Evolutionary conservation across 2,329 filamentous ascomycete genomes (phyloP).

Genomic region (Fusarium sp.): DNA sequence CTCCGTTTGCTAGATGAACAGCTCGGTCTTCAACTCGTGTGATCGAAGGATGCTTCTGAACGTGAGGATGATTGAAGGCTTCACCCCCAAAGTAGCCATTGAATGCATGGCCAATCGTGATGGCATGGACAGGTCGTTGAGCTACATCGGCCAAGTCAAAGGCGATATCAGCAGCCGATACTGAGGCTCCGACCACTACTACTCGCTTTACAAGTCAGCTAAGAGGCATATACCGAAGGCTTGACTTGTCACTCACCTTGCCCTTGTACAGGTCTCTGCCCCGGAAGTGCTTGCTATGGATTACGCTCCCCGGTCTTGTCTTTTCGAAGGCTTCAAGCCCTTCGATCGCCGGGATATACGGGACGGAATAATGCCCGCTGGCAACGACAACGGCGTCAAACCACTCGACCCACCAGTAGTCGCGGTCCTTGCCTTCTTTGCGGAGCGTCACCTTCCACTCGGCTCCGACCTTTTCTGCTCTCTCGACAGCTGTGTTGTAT

Average conservation of each 20-base stretch:
- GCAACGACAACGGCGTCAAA: constrained; percentile 75
- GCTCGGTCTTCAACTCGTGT: constrained; percentile 60
- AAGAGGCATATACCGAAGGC: not conserved
- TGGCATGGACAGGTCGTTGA: constrained; percentile 64
- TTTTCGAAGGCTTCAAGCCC: constrained; percentile 65
- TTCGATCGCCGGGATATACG: constrained; percentile 66
- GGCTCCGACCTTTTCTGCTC: constrained; percentile 63
- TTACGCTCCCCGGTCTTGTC: constrained; percentile 62
- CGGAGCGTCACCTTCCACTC: constrained; percentile 69
- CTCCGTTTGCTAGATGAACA: constrained; percentile 71
- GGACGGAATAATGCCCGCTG: constrained; percentile 73
- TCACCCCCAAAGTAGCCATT: constrained; percentile 71
- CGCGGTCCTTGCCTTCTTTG: constrained; percentile 54
- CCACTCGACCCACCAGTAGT: constrained; percentile 75
- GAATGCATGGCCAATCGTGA: constrained; percentile 63
- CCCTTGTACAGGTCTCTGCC: constrained; percentile 60
- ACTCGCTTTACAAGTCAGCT: constrained; percentile 58
- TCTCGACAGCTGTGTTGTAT: constrained; percentile 74
- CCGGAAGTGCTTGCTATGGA: constrained; percentile 70
- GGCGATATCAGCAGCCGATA: constrained; percentile 75
- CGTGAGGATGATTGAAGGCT: constrained; percentile 73
- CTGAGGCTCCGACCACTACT: constrained; percentile 74
- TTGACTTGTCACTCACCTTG: constrained; percentile 56
- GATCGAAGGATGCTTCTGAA: constrained; percentile 64
- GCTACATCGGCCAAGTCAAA: constrained; percentile 67